Evolutionary conservation across 768 basidiomycete genomes (phyloP), one percentile per base, ranked within the genome.

Genomic region (Boletus patriciae): DNA sequence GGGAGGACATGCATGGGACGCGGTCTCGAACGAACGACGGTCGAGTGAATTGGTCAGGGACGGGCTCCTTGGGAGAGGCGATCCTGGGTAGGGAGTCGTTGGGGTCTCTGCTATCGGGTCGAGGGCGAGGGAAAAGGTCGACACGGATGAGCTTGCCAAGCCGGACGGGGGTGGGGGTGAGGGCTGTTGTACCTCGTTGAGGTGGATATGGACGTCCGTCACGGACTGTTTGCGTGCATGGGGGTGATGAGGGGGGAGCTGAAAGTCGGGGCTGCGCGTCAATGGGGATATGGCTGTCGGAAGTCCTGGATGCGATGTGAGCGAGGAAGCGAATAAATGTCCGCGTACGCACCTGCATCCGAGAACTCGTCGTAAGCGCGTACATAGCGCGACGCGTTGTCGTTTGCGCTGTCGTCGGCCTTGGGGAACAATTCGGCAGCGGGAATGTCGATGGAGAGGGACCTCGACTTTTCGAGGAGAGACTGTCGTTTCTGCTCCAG

Each of bases 141-240:
- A 80, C 8, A 74, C 69, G 4, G 84, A 80, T 2, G 82, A 74
- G 36, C 67, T 68, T 18, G 59, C 33, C 25, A 58, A 62, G 70
- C 41, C 75, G 64, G 66, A 13, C 10, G 63, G 47, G n/a, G 55
- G 57, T 1, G 55, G 46, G 1, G 63, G 61, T 15, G 61, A 50
- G 10, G 63, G 43, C 38, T 61, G 66, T 53, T 66, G 60, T n/a
- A 66, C 58, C 59, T 72, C 72, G 34, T 72, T 67, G 25, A 75
- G 50, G 44, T 72, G 72, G 8, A 73, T 52, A 18, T 75, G 76
- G 2, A 80, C 82, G 61, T 87, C 85, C 12, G 84, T 55, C 4
- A 89, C 71, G 18, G 89, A 92, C 19, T 83, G 77, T 67, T 91
- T 92, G 34, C 90, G 83, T 0, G 87, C 90, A 59, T 92, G 90